Percentiles rank a stretch among this genome's conserved stretches.
These are phyloP conservation scores for Scutellaria galericulata DNA, from an alignment of 257 asterid species.

Conservation along the genomic window DNA sequence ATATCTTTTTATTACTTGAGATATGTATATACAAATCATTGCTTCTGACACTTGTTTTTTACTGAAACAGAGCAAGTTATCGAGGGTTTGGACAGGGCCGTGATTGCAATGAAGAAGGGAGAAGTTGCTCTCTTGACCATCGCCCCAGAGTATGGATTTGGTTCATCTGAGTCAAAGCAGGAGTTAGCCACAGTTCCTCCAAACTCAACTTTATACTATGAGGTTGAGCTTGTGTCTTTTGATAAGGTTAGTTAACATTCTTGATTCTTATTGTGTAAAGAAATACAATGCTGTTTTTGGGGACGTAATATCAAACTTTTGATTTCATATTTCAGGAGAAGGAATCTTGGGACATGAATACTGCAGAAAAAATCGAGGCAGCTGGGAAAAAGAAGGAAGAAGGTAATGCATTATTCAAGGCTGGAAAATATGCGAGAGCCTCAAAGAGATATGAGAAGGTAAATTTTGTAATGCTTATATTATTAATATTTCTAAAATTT, in stretches of 20 bases:
- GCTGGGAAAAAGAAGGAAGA: conserved; percentile 78
- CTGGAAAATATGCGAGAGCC: conserved; percentile 63
- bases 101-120: conserved; percentile 66
- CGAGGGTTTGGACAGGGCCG: conserved; percentile 73
- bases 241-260: conserved; percentile 50
- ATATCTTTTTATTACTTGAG: not conserved
- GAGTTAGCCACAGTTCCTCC: conserved; percentile 69
- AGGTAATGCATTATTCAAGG: conserved; percentile 65
- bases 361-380: conserved; percentile 65
- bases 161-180: conserved; percentile 55
- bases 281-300: not conserved
- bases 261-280: not conserved
- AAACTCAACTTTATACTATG: conserved; percentile 64
- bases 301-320: not conserved
- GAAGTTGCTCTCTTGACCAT: conserved; percentile 57
- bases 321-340: conserved; percentile 49
- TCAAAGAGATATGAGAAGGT: conserved; percentile 81
- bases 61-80: conserved; percentile 61
- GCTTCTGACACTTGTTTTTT: not conserved
- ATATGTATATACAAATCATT: not conserved
- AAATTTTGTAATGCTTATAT: not conserved
- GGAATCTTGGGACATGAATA: conserved; percentile 82
- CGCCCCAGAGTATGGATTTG: conserved; percentile 73
- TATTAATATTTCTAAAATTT: too few relatives aligned
- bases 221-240: conserved; percentile 66